A percentile compares a stretch with the other conserved stretches of the same genome.
Evolutionary conservation across 2,329 filamentous ascomycete species (phyloP).

Genomic region (Curvularia verruculosa): DNA sequence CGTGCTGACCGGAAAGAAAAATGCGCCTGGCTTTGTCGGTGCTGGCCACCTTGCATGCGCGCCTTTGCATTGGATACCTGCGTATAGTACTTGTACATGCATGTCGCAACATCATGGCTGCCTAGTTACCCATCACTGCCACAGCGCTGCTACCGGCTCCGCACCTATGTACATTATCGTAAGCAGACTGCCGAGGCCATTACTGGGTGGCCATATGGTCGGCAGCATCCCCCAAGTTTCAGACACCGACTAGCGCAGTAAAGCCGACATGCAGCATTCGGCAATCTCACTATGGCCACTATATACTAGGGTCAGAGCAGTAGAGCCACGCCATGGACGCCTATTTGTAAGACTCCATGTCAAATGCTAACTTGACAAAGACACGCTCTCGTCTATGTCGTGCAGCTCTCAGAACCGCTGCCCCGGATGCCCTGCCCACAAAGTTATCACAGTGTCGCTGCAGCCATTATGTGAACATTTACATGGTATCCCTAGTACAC

Average conservation of each 20-base stretch:
- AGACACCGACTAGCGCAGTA: not conserved
- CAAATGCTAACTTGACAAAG: not conserved
- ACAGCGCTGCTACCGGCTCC: not conserved
- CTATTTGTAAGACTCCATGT: not conserved
- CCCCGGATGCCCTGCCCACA: not conserved
- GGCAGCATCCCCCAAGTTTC: not conserved
- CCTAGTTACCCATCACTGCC: not conserved
- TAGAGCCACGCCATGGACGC: not conserved
- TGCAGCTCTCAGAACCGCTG: not conserved
- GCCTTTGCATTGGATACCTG: conserved; percentile 5
- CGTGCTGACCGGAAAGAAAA: conserved; percentile 26
- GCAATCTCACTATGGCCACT: not conserved
- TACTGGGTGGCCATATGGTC: not conserved
- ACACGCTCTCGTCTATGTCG: not conserved
- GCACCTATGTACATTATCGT: too few relatives aligned
- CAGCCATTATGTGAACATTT: not conserved
- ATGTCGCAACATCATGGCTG: not conserved
- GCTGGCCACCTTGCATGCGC: conserved; percentile 20
- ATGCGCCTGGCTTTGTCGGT: conserved; percentile 9
- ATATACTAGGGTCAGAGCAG: not conserved
- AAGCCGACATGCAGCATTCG: not conserved
- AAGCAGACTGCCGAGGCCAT: too few relatives aligned
- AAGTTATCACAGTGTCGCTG: not conserved
- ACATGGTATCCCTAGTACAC: not conserved
- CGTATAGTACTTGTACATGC: conserved; percentile 9